These are phyloP conservation scores for Coccomyxa sp. DNA, from an alignment of 139 green algal species.

Conservation along the genomic window DNA sequence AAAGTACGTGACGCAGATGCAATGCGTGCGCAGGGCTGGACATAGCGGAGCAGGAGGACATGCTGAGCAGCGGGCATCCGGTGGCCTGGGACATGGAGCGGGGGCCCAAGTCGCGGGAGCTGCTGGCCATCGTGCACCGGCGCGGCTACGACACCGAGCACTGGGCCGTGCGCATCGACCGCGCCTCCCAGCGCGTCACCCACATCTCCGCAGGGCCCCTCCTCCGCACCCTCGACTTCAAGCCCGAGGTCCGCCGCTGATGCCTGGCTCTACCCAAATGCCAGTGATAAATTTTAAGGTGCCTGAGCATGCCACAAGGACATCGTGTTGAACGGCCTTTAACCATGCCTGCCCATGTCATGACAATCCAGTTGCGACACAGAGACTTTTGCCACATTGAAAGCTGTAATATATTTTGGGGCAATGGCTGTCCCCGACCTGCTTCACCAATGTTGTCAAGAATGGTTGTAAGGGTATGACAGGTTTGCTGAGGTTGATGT, in stretches of 20 bases:
- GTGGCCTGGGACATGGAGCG: constrained; percentile 1
- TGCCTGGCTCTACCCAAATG: background rate
- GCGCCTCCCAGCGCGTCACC: background rate
- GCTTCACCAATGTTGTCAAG: background rate
- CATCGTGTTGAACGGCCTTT: background rate
- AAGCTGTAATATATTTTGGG: background rate
- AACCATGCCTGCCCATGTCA: background rate
- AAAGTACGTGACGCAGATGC: background rate
- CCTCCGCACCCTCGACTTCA: background rate
- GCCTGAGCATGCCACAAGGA: too few relatives aligned
- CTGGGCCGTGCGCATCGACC: constrained; percentile 5
- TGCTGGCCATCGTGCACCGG: background rate
- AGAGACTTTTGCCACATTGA: background rate
- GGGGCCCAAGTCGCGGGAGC: background rate
- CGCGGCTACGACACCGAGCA: background rate
- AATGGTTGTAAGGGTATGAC: background rate
- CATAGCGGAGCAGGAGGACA: background rate
- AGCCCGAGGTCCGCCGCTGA: background rate
- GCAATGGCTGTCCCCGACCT: background rate
- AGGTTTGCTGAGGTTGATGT: background rate
- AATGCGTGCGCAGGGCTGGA: background rate
- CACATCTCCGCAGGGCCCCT: background rate
- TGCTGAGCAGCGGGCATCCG: background rate
- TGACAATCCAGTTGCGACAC: background rate
- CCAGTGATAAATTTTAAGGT: background rate